Conservation (phyloP, 192 early-diverging fungal genomes). For the Glomus cerebriforme region DNA sequence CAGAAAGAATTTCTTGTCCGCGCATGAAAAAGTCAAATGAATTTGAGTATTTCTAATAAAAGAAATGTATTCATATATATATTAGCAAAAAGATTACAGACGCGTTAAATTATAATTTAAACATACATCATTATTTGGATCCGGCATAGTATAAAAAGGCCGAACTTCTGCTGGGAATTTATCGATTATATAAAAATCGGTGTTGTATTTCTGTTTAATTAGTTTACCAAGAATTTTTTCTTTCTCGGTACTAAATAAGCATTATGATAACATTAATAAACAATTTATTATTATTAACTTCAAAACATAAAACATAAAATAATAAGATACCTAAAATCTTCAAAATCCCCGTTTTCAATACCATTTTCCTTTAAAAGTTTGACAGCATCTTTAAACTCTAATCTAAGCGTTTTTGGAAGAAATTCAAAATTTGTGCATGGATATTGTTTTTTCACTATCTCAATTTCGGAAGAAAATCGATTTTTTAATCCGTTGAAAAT, state of each 20-base stretch:
- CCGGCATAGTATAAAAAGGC: conserved; percentile 99
- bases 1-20: conserved; percentile 98
- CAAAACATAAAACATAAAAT: conserved; percentile 30
- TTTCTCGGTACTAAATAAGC: conserved; percentile 65
- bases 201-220: conserved; percentile 91
- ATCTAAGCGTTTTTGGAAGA: conserved; percentile 76
- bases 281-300: background rate
- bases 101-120: conserved; percentile 3
- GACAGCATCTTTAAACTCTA: conserved; percentile 90
- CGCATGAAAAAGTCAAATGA: conserved; percentile 99
- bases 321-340: conserved; percentile 73
- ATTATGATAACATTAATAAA: background rate
- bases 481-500: conserved; percentile 89
- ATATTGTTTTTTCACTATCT: conserved; percentile 84
- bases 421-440: conserved; percentile 91
- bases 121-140: conserved; percentile 70
- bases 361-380: conserved; percentile 85
- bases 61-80: background rate
- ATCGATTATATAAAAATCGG: conserved; percentile 99
- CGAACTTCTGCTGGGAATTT: conserved; percentile 97
- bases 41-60: conserved; percentile 84
- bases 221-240: conserved; percentile 85
- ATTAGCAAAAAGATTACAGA: background rate
- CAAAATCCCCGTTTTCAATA: conserved; percentile 88
- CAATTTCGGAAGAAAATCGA: conserved; percentile 82